phyloP scores from a whole-genome alignment of 352 stramenopile genomes.

The Globisporangium megalacanthum region DNA sequence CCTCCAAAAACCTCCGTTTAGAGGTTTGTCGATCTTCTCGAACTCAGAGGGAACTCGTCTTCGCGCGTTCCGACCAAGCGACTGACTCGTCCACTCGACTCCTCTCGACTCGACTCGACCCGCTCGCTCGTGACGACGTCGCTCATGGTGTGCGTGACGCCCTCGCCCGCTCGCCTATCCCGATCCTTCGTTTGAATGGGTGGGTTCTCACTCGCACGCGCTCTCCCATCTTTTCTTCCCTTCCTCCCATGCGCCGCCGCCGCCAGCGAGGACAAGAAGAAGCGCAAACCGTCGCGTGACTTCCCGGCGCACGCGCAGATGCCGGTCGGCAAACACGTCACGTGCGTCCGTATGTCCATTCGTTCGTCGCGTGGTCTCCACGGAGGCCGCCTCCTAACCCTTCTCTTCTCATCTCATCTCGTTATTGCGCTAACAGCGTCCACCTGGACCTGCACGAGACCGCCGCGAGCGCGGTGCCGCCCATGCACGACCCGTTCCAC shows the following conservation, averaged over 20 bases:
- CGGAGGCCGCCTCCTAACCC: not conserved
- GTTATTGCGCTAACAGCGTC: constrained; percentile 14
- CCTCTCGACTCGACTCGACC: too few species aligned
- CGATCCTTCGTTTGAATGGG: too few species aligned
- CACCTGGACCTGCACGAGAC: constrained; percentile 48
- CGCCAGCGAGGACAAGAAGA: constrained; percentile 74
- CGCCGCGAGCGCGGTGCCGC: constrained; percentile 39
- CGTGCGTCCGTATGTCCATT: constrained; percentile 11
- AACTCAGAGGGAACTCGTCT: too few species aligned
- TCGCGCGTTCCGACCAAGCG: too few species aligned
- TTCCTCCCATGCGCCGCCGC: too few species aligned
- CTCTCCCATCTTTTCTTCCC: not conserved
- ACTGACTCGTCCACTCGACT: too few species aligned
- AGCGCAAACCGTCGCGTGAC: constrained; percentile 77
- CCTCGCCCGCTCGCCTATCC: too few species aligned
- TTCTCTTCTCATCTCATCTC: not conserved
- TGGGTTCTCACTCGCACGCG: not conserved
- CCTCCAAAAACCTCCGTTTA: too few species aligned
- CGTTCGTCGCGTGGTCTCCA: too few species aligned
- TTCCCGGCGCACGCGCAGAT: constrained; percentile 71
- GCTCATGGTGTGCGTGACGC: too few species aligned
- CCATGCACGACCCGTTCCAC: constrained; percentile 73
- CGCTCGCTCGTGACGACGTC: too few species aligned
- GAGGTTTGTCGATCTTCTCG: too few species aligned
- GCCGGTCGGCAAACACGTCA: constrained; percentile 48